These are phyloP conservation scores for Penicillium crustosum DNA, from an alignment of 2,329 filamentous ascomycete species.

Conservation along the genomic window DNA sequence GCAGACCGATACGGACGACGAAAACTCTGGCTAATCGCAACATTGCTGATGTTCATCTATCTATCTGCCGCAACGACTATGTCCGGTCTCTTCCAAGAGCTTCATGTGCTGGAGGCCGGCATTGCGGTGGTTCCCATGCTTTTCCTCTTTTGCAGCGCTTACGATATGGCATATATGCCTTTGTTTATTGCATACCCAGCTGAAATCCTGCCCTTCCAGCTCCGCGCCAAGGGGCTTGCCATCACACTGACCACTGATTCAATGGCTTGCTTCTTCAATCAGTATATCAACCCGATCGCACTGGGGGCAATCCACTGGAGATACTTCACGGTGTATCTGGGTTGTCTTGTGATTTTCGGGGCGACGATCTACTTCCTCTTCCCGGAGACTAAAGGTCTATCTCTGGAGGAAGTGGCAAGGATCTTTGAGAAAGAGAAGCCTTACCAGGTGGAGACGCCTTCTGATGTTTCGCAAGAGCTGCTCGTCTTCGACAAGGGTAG, in stretches of 20 bases:
- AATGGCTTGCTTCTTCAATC: constrained; percentile 37
- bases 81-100: constrained; percentile 18
- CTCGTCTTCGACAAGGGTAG: constrained; percentile 9
- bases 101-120: constrained; percentile 20
- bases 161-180: constrained; percentile 23
- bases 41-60: constrained; percentile 19
- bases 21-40: constrained; percentile 16
- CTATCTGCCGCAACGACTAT: constrained; percentile 18
- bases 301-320: constrained; percentile 40
- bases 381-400: constrained; percentile 21
- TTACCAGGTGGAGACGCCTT: constrained; percentile 4
- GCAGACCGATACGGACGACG: constrained; percentile 15
- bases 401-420: constrained; percentile 18
- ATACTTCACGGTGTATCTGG: constrained; percentile 45
- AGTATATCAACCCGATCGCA: constrained; percentile 44
- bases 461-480: constrained; percentile 15
- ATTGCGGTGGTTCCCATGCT: constrained; percentile 31
- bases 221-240: constrained; percentile 26
- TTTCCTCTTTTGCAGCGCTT: constrained; percentile 21
- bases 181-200: constrained; percentile 23
- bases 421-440: constrained; percentile 16
- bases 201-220: constrained; percentile 22
- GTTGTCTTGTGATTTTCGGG: constrained; percentile 34
- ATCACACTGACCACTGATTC: constrained; percentile 26
- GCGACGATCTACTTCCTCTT: constrained; percentile 42